phyloP scores from a whole-genome alignment of 163 green algal species.

The Scenedesmus sp. region DNA sequence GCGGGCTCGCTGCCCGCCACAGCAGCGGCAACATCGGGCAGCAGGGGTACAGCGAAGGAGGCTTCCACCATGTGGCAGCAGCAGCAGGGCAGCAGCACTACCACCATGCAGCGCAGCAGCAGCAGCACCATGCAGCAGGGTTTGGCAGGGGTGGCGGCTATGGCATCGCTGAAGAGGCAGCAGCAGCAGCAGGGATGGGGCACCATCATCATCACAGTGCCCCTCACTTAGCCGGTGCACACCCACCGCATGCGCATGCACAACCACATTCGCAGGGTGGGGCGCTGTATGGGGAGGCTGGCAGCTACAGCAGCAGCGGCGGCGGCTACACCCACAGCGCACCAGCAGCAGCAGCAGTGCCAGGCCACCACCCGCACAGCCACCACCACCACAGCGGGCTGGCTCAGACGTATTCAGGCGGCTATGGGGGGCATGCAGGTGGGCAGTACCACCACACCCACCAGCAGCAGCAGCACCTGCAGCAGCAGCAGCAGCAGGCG shows the following conservation, averaged over 20 bases:
- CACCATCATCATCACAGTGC: not conserved
- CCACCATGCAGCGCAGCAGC: not conserved
- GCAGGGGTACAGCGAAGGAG: not conserved
- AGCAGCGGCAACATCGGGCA: not conserved
- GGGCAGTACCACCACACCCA: not conserved
- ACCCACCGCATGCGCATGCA: not conserved
- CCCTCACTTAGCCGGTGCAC: not conserved
- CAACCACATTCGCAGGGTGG: not conserved
- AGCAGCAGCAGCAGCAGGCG: not conserved
- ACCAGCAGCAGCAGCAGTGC: not conserved
- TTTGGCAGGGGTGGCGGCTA: not conserved
- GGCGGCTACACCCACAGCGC: not conserved
- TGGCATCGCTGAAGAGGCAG: not conserved
- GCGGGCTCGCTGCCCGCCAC: not conserved
- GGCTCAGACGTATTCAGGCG: not conserved
- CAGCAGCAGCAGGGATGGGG: constrained; percentile 20
- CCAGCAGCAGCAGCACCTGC: not conserved
- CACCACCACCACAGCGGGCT: not conserved
- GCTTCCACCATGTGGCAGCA: not conserved
- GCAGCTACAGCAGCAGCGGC: not conserved
- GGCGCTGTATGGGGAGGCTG: not conserved
- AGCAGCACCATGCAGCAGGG: not conserved
- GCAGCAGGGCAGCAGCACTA: constrained; percentile 15
- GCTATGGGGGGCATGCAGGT: not conserved
- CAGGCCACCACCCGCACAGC: not conserved